phyloP scores from a whole-genome alignment of 108 stramenopile species.

The Pseudonitzschia pungens region DNA sequence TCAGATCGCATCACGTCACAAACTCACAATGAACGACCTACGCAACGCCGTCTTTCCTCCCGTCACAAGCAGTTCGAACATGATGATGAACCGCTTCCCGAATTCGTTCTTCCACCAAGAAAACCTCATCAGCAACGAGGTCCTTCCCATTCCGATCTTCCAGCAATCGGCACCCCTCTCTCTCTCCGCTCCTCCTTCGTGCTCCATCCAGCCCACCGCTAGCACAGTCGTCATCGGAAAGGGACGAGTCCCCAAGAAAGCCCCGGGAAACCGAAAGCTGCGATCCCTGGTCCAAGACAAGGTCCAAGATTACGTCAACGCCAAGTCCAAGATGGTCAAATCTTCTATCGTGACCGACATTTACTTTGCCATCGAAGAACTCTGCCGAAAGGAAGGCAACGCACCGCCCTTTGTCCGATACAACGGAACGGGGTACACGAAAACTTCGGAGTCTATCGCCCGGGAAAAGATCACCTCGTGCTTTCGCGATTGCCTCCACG shows the following conservation, averaged over 20 bases:
- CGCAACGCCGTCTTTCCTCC: background rate
- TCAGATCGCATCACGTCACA: too few relatives aligned
- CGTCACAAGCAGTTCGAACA: background rate
- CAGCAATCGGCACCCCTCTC: background rate
- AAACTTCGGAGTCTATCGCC: slow-evolving; percentile 6
- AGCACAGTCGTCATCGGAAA: slow-evolving; percentile 23
- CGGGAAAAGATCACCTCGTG: slow-evolving; percentile 9
- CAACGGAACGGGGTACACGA: background rate
- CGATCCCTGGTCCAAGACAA: slow-evolving; percentile 5
- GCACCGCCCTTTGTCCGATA: slow-evolving; percentile 9
- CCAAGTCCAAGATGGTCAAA: slow-evolving; percentile 5
- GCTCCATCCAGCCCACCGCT: background rate
- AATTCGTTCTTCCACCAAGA: background rate
- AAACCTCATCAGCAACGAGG: background rate
- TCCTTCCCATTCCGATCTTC: background rate
- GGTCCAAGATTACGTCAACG: slow-evolving; percentile 18
- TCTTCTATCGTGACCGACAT: slow-evolving; percentile 22
- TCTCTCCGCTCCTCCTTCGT: too few relatives aligned
- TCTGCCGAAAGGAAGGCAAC: slow-evolving; percentile 1
- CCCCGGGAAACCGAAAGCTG: slow-evolving; percentile 14
- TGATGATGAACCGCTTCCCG: background rate
- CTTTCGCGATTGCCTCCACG: slow-evolving; percentile 16
- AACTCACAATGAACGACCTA: background rate
- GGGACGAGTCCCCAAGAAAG: slow-evolving; percentile 14
- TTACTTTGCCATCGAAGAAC: slow-evolving; percentile 10